Conservation (phyloP, 805 yeast genomes). For the Saccharomycopsis sp. region DNA sequence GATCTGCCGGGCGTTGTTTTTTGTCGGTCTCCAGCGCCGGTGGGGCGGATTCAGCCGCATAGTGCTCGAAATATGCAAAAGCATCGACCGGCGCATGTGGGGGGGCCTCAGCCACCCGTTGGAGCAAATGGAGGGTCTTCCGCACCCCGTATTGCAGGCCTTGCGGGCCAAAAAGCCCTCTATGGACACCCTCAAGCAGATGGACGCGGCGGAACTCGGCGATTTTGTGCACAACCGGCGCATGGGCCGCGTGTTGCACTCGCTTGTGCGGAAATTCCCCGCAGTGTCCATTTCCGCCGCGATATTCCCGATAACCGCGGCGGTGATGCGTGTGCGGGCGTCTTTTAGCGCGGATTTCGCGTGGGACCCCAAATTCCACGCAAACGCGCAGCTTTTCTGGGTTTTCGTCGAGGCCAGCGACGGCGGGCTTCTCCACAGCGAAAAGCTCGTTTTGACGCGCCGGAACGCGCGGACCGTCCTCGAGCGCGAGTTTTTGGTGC, state of each 20-base stretch:
- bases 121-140: slow-evolving; percentile 69
- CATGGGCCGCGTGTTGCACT: slow-evolving; percentile 60
- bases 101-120: slow-evolving; percentile 86
- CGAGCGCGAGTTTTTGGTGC: slow-evolving; percentile 87
- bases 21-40: slow-evolving; percentile 78
- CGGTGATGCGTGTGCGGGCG: slow-evolving; percentile 77
- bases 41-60: slow-evolving; percentile 83
- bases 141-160: slow-evolving; percentile 54
- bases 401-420: slow-evolving; percentile 84
- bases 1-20: slow-evolving; percentile 83
- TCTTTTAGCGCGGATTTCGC: slow-evolving; percentile 65
- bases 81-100: slow-evolving; percentile 84
- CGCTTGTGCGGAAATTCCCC: slow-evolving; percentile 68
- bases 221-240: slow-evolving; percentile 79
- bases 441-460: slow-evolving; percentile 63
- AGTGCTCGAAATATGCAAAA: slow-evolving; percentile 74
- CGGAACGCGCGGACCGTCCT: slow-evolving; percentile 49
- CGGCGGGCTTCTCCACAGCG: slow-evolving; percentile 70
- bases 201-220: slow-evolving; percentile 73
- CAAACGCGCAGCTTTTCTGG: slow-evolving; percentile 86
- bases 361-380: slow-evolving; percentile 83
- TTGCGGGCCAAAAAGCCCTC: slow-evolving; percentile 59
- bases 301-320: slow-evolving; percentile 80
- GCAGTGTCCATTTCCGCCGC: slow-evolving; percentile 67
- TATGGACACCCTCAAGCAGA: slow-evolving; percentile 66